phyloP scores from a whole-genome alignment of 768 basidiomycete genomes.

The Mrakia frigida region DNA sequence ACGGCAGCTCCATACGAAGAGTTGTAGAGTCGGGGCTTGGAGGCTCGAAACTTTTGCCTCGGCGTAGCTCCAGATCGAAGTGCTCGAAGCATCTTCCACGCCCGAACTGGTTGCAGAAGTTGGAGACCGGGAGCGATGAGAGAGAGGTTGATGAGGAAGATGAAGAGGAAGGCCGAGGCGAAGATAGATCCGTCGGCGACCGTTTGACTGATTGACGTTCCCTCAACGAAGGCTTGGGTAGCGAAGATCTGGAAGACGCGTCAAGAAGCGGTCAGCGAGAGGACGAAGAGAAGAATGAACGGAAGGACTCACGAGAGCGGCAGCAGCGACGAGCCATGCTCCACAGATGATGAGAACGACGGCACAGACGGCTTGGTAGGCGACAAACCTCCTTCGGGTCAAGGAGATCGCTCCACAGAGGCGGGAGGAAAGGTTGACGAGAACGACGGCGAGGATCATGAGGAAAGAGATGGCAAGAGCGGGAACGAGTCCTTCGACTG shows the following conservation, averaged over 20 bases:
- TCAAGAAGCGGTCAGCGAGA: neutral
- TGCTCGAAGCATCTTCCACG: neutral
- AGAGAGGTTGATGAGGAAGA: slow-evolving; percentile 21
- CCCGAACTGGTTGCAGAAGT: neutral
- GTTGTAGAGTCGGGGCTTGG: neutral
- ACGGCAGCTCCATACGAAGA: neutral
- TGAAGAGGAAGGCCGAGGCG: slow-evolving; percentile 10
- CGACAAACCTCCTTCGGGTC: neutral
- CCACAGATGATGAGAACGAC: slow-evolving; percentile 6
- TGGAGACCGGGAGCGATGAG: slow-evolving; percentile 17
- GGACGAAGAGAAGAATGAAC: no score
- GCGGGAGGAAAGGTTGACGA: neutral
- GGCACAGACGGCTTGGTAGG: neutral
- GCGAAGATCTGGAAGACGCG: slow-evolving; percentile 1
- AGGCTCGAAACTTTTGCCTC: neutral
- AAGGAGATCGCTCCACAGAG: neutral
- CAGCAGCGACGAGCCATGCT: slow-evolving; percentile 1
- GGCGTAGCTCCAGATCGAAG: slow-evolving; percentile 4
- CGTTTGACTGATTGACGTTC: no score
- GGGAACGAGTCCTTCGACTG: slow-evolving; percentile 19
- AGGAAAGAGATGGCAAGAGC: slow-evolving; percentile 11
- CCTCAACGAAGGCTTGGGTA: neutral
- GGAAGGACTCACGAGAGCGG: neutral
- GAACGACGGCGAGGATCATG: neutral
- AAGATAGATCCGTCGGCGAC: slow-evolving; percentile 22